A percentile compares a stretch with the other conserved stretches of the same genome.
Evolutionary conservation across 371 early-diverging fungal species (phyloP).

Genomic region (Mucor piriformis): DNA sequence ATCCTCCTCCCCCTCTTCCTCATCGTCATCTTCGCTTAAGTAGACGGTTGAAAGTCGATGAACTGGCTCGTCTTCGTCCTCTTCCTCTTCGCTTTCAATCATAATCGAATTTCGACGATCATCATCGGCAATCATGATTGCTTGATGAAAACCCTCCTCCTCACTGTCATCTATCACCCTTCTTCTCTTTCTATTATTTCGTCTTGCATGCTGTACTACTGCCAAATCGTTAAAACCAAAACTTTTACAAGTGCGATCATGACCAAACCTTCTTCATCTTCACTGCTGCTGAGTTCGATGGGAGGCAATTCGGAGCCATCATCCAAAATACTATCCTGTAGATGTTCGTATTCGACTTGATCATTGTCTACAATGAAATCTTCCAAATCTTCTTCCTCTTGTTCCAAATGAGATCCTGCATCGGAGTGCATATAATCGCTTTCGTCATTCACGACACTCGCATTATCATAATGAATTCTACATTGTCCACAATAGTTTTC

Average conservation of each 20-base stretch:
- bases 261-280: conserved; percentile 3
- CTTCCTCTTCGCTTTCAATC: neutral
- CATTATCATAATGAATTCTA: conserved; percentile 2
- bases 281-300: neutral
- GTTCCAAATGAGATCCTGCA: conserved; percentile 10
- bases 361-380: neutral
- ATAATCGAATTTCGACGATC: neutral
- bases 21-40: neutral
- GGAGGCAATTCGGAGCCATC: neutral
- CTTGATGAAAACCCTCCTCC: neutral
- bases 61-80: neutral
- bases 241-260: no score
- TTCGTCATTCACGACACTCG: neutral
- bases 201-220: neutral
- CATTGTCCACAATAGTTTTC: conserved; percentile 10
- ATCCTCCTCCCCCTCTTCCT: neutral
- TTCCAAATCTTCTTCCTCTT: conserved; percentile 3
- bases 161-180: neutral
- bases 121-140: neutral
- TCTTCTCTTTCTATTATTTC: neutral
- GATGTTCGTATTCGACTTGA: neutral
- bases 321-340: neutral
- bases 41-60: no score
- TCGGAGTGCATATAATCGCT: neutral
- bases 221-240: no score